phyloP scores from a whole-genome alignment of 164 flowering plant genomes.

The Tetrastigma voinierianum region DNA sequence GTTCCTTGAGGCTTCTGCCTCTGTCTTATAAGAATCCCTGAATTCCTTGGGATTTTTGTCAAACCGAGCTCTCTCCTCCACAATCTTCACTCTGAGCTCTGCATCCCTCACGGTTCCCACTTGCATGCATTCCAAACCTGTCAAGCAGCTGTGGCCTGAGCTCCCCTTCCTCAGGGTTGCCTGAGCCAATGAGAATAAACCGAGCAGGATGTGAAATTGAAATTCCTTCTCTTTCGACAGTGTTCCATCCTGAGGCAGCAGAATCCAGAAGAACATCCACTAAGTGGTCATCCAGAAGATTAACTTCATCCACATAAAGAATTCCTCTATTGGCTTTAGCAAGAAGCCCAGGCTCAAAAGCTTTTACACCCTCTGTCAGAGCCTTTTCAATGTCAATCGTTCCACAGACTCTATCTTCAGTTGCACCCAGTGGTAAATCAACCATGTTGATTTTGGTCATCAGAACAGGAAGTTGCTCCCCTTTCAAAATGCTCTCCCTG shows the following conservation, averaged over 20 bases:
- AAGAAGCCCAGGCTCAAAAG: slow-evolving; percentile 95
- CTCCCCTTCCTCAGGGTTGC: slow-evolving; percentile 99
- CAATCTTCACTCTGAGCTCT: slow-evolving; percentile 91
- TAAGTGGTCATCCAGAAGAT: slow-evolving; percentile 88
- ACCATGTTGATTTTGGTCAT: slow-evolving; percentile 89
- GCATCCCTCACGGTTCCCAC: slow-evolving; percentile 97
- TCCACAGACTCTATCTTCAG: slow-evolving; percentile 96
- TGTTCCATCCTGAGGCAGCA: slow-evolving; percentile 99
- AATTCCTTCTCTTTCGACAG: slow-evolving; percentile 95
- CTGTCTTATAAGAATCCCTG: slow-evolving; percentile 60
- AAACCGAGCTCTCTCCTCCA: slow-evolving; percentile 90
- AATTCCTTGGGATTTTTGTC: slow-evolving; percentile 85
- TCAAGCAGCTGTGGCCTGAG: slow-evolving; percentile 96
- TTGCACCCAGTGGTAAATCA: slow-evolving; percentile 94
- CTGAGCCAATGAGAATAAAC: slow-evolving; percentile 90
- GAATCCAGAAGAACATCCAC: slow-evolving; percentile 91
- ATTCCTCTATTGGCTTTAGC: slow-evolving; percentile 95
- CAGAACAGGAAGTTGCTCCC: slow-evolving; percentile 52
- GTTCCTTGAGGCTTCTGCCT: slow-evolving; percentile 89
- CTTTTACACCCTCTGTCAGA: slow-evolving; percentile 92
- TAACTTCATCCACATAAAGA: slow-evolving; percentile 96
- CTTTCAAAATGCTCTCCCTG: slow-evolving; percentile 52
- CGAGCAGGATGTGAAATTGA: slow-evolving; percentile 99
- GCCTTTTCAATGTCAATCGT: slow-evolving; percentile 97
- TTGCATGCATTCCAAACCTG: slow-evolving; percentile 98